Evolutionary conservation across 208 protist species (phyloP).

Genomic region (Crithidia mellificae): DNA sequence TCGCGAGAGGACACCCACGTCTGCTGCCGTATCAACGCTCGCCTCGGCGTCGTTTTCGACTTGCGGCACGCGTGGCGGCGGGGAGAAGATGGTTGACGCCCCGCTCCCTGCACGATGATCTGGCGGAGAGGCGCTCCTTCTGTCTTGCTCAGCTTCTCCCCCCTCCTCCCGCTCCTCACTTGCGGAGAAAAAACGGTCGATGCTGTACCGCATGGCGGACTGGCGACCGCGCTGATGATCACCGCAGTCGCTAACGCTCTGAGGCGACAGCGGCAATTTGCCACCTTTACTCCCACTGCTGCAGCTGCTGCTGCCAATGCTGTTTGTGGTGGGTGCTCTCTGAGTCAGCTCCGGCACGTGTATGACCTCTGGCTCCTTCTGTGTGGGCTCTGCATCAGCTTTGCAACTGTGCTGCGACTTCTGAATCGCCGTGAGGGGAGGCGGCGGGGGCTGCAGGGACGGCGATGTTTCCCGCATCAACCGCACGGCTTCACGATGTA

Average conservation of each 20-base stretch:
- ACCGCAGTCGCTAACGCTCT: no score
- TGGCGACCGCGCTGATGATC: not conserved
- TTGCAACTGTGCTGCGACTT: no score
- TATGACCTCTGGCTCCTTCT: no score
- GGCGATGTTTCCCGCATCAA: no score
- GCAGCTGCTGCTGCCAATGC: no score
- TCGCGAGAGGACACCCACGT: not conserved
- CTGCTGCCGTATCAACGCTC: not conserved
- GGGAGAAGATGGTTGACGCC: not conserved
- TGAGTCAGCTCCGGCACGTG: no score
- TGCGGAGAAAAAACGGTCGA: conserved; percentile 24
- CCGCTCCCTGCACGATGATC: not conserved
- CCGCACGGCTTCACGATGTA: not conserved
- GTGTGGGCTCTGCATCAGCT: no score
- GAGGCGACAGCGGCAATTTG: no score
- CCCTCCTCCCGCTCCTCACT: conserved; percentile 14
- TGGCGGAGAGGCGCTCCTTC: not conserved
- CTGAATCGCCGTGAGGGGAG: not conserved
- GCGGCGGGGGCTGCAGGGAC: not conserved
- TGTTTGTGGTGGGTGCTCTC: no score
- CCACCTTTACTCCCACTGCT: no score
- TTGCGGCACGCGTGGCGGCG: not conserved
- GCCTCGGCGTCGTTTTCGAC: not conserved
- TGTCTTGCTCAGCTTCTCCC: not conserved
- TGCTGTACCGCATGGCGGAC: conserved; percentile 23